A percentile compares a stretch with the other conserved stretches of the same genome.
Conservation (phyloP, 768 basidiomycete species). For the Lactifluus piperatus region DNA sequence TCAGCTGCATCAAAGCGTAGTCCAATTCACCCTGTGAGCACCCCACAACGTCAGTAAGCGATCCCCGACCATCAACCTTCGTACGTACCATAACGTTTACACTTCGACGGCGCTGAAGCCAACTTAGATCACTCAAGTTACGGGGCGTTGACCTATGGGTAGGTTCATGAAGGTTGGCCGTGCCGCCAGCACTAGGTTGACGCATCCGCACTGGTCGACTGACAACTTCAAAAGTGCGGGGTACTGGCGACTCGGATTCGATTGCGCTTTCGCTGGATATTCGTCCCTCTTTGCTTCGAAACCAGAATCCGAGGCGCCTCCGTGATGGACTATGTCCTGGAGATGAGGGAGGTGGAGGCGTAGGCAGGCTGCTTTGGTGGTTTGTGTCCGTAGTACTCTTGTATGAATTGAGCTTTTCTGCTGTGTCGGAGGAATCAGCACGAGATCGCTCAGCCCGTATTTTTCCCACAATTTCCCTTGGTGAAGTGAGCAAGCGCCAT, state of each 20-base stretch:
- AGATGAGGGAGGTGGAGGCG: slow-evolving; percentile 26
- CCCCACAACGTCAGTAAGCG: background rate
- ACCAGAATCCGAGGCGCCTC: slow-evolving; percentile 30
- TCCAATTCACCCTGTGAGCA: slow-evolving; percentile 59
- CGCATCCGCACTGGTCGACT: slow-evolving; percentile 44
- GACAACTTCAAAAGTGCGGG: slow-evolving; percentile 40
- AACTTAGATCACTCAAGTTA: slow-evolving; percentile 65
- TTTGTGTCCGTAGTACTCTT: background rate
- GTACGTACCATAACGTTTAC: slow-evolving; percentile 56
- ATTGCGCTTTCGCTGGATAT: slow-evolving; percentile 34
- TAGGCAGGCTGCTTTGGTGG: slow-evolving; percentile 20
- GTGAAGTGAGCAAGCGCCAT: slow-evolving; percentile 6
- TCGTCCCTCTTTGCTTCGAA: slow-evolving; percentile 31
- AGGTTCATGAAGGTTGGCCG: slow-evolving; percentile 29
- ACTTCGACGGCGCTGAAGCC: slow-evolving; percentile 68
- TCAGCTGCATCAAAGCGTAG: slow-evolving; percentile 51
- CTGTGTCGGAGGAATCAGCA: slow-evolving; percentile 32
- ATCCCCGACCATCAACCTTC: background rate
- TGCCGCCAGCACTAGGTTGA: slow-evolving; percentile 41
- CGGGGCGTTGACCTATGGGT: slow-evolving; percentile 40
- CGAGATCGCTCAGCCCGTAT: slow-evolving; percentile 21
- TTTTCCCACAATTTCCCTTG: slow-evolving; percentile 6
- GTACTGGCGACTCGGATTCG: slow-evolving; percentile 21
- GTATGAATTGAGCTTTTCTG: slow-evolving; percentile 32
- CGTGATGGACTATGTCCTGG: slow-evolving; percentile 26